These are phyloP conservation scores for Dillenia turbinata DNA, from an alignment of 164 flowering plant genomes.

Conservation along the genomic window DNA sequence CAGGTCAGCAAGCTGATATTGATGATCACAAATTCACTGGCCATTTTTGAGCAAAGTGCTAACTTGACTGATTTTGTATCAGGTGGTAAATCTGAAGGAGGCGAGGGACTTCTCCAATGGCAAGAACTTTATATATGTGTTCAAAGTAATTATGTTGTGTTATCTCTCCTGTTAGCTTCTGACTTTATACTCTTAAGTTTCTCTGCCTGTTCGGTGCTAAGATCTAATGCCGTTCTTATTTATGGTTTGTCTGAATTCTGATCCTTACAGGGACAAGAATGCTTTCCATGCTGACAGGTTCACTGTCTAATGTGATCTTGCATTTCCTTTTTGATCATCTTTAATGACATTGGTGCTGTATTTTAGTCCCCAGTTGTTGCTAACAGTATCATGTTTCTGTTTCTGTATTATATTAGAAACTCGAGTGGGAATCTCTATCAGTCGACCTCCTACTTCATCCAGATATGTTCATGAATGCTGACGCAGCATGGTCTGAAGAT, in stretches of 20 bases:
- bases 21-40: too few species aligned
- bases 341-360: too few species aligned
- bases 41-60: neutral
- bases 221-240: too few species aligned
- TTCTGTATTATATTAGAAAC: conserved; percentile 50
- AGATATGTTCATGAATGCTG: conserved; percentile 87
- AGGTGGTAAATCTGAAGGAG: conserved; percentile 96
- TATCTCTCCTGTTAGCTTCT: neutral
- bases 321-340: too few species aligned
- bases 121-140: conserved; percentile 76
- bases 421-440: conserved; percentile 91
- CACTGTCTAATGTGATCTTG: too few species aligned
- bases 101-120: conserved; percentile 83
- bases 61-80: conserved; percentile 15
- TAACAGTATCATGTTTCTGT: too few species aligned
- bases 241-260: too few species aligned
- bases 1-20: conserved; percentile 37
- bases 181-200: neutral
- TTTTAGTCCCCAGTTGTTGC: too few species aligned
- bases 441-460: conserved; percentile 97
- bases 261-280: too few species aligned
- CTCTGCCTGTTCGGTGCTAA: neutral
- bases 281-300: too few species aligned
- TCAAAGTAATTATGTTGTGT: conserved; percentile 58
- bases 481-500: conserved; percentile 39